These are phyloP conservation scores for Colletotrichum trifolii DNA, from an alignment of 2,329 filamentous ascomycete species.

Conservation along the genomic window DNA sequence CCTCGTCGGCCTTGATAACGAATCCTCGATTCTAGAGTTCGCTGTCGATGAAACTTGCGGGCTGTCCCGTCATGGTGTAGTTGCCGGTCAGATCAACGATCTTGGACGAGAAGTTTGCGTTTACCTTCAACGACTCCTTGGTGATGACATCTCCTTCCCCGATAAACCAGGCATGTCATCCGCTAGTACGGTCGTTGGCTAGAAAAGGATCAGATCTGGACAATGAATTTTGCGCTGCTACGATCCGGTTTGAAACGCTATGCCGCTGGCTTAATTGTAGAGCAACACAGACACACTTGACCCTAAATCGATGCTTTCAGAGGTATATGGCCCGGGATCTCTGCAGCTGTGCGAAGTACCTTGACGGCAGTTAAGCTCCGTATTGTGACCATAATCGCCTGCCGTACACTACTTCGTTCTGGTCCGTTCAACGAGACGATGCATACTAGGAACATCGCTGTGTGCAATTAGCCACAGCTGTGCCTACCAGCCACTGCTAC, in stretches of 20 bases:
- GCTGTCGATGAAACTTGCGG: conserved; percentile 24
- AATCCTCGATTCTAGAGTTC: conserved; percentile 25
- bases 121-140: not conserved
- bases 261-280: too few relatives aligned
- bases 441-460: not conserved
- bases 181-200: conserved; percentile 25
- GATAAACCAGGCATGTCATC: conserved; percentile 27
- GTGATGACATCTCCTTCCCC: conserved; percentile 17
- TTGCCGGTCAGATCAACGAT: conserved; percentile 25
- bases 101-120: conserved; percentile 20
- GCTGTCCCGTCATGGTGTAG: conserved; percentile 15
- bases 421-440: not conserved
- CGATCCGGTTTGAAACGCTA: not conserved
- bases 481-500: conserved; percentile 8
- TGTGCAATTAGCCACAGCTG: too few relatives aligned
- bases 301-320: too few relatives aligned
- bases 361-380: too few relatives aligned
- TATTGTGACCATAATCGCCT: not conserved
- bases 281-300: too few relatives aligned
- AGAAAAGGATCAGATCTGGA: not conserved
- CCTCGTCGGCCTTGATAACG: conserved; percentile 14
- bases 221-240: too few relatives aligned
- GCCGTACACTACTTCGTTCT: too few relatives aligned
- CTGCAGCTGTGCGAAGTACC: too few relatives aligned
- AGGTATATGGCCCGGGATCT: too few relatives aligned